Base-by-base conservation (phyloP, 805 yeast species). In the Nematodospora valgi region DNA sequence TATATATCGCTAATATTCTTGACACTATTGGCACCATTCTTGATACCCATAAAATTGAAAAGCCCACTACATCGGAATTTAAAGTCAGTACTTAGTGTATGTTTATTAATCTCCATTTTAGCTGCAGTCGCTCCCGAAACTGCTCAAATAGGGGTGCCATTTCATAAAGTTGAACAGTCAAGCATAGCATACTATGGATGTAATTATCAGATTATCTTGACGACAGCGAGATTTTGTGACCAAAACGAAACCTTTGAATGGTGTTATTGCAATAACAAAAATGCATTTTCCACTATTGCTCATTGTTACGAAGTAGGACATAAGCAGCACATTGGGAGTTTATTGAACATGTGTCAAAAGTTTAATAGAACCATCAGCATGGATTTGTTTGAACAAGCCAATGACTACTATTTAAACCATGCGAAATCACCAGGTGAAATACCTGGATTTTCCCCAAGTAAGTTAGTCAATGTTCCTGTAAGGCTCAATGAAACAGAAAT, bases 281-380 rank as follows among this genome's bases (percentile, higher is more conserved):
- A 51, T 28, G 66, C 68, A 2, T 45, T 65, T 43, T 58, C 70
- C 15, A 58, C 68, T 3, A 57, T 63, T 28, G 54, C 68, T 5
- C 58, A 56, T 42, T 65, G 72, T 42, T 62, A 58, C 36, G 33
- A 38, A 6, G 32, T 39, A 5, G 61, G 56, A 2, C 52, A 53
- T 34, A 53, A 54, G 3, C 25, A 41, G 2, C 47, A 55, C 23
- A 45, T 59, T 5, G 47, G 42, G 26, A 43, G 51, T 12, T 53
- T 62, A 30, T 28, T 63, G 10, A 32, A 38, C 4, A 43, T 41
- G 43, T 66, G 72, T 44, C 34, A 41, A 16, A 25, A 29, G 2
- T 44, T 50, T 8, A 48, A 53, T 27, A 38, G 41, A 5, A 32
- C 48, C 2, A 32, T 64, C 9, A 47, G 63, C 2, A 34, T 41